Evolutionary conservation across 352 stramenopile genomes (phyloP).

Genomic region (Pythium periplocum): DNA sequence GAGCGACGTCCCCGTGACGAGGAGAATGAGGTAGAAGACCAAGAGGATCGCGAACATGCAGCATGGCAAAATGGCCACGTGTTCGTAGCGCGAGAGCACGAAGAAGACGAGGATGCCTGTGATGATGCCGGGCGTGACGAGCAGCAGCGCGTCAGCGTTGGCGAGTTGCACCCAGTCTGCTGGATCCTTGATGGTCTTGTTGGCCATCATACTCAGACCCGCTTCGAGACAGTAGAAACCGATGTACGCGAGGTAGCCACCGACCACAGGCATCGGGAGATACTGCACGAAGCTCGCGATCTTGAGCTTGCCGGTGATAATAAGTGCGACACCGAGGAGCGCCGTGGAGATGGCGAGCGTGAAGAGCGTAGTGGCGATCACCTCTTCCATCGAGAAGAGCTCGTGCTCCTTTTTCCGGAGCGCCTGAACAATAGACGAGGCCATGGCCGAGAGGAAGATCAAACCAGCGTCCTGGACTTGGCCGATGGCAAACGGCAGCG

Average conservation of each 20-base stretch:
- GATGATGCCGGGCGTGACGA: slow-evolving; percentile 84
- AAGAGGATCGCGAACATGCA: slow-evolving; percentile 88
- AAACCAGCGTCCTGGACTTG: slow-evolving; percentile 98
- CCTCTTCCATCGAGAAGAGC: slow-evolving; percentile 64
- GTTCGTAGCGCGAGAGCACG: slow-evolving; percentile 72
- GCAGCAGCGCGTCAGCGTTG: slow-evolving; percentile 63
- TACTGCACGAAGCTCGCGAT: slow-evolving; percentile 97
- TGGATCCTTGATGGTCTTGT: slow-evolving; percentile 85
- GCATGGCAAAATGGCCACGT: slow-evolving; percentile 79
- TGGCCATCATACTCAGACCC: slow-evolving; percentile 86
- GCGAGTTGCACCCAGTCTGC: slow-evolving; percentile 81
- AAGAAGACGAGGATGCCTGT: slow-evolving; percentile 82
- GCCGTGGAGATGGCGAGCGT: slow-evolving; percentile 90
- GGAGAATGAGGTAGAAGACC: slow-evolving; percentile 80
- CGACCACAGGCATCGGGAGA: slow-evolving; percentile 96
- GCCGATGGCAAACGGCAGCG: slow-evolving; percentile 95
- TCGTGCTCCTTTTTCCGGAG: slow-evolving; percentile 59
- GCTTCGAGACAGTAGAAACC: slow-evolving; percentile 89
- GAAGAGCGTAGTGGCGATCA: slow-evolving; percentile 93
- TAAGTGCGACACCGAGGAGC: slow-evolving; percentile 88
- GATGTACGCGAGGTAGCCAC: slow-evolving; percentile 98
- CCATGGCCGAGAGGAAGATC: slow-evolving; percentile 98
- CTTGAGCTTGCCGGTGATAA: slow-evolving; percentile 93
- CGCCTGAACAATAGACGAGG: slow-evolving; percentile 81
- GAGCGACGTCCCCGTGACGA: slow-evolving; percentile 61